These are phyloP conservation scores for Elaeis oleifera DNA, from an alignment of 202 grass and related monocot species.

Conservation along the genomic window DNA sequence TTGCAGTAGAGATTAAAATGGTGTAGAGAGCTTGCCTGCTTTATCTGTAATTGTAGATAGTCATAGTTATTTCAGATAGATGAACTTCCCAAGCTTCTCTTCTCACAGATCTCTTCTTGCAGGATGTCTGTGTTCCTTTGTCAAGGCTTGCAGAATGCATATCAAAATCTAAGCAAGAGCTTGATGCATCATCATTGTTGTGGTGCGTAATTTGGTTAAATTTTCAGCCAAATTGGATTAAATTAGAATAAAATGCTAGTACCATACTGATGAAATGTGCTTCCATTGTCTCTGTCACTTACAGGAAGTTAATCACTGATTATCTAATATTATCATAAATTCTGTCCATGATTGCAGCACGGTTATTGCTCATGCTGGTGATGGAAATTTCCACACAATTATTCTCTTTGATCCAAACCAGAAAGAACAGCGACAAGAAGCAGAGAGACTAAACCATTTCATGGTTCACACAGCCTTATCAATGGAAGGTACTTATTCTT, in stretches of 20 bases:
- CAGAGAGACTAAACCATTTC: conserved; percentile 83
- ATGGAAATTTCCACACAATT: conserved; percentile 96
- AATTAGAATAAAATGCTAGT: too few species aligned
- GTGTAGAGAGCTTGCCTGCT: too few species aligned
- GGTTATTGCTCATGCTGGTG: conserved; percentile 91
- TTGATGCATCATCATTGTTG: conserved; percentile 80
- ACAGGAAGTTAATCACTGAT: too few species aligned
- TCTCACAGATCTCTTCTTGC: conserved; percentile 15
- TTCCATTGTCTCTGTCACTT: too few species aligned
- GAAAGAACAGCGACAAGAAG: conserved; percentile 66
- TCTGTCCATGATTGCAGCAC: conserved; percentile 39
- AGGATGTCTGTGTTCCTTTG: conserved; percentile 95
- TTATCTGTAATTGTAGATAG: too few species aligned
- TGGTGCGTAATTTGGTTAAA: conserved; percentile 46
- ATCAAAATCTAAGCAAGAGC: conserved; percentile 66
- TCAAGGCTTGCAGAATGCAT: conserved; percentile 97
- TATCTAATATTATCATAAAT: neutral
- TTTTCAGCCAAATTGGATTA: too few species aligned
- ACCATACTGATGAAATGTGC: too few species aligned
- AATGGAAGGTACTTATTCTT: conserved; percentile 66
- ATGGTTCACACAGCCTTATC: conserved; percentile 92
- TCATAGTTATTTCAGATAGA: too few species aligned
- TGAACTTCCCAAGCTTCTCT: too few species aligned
- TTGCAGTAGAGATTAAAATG: too few species aligned
- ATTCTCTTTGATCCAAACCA: conserved; percentile 82